Conservation (phyloP, 495 filamentous ascomycete genomes). For the Parachaetomium inaequale region DNA sequence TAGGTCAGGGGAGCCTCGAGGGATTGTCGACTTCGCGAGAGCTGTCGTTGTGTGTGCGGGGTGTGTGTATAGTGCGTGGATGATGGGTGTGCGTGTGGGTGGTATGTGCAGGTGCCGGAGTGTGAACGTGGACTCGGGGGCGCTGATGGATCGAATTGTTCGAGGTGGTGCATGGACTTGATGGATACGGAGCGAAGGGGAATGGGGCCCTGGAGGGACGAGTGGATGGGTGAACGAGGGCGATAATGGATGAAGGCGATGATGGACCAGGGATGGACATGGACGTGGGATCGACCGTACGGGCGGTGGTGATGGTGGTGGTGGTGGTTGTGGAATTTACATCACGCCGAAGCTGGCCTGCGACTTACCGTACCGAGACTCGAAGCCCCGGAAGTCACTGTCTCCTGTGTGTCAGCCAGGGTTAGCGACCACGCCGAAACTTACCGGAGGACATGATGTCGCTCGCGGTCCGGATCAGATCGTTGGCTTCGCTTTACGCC, state of each 20-base stretch:
- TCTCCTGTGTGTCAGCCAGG: conserved; percentile 2
- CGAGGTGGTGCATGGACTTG: not conserved
- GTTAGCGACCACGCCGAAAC: conserved; percentile 19
- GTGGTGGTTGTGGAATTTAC: not conserved
- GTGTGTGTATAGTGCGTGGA: too few species aligned
- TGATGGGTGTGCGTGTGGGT: too few species aligned
- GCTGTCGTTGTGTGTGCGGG: too few species aligned
- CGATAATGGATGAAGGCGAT: too few species aligned
- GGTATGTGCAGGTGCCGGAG: too few species aligned
- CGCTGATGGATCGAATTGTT: too few species aligned
- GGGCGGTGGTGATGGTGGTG: too few species aligned
- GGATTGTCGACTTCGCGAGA: not conserved
- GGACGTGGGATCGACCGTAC: too few species aligned
- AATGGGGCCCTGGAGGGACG: not conserved
- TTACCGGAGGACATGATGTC: conserved; percentile 14
- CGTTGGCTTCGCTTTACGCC: conserved; percentile 10
- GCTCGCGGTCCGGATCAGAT: conserved; percentile 12
- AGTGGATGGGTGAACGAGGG: not conserved
- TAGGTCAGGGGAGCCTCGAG: not conserved
- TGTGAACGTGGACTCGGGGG: too few species aligned
- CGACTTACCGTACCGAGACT: conserved; percentile 1
- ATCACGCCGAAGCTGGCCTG: conserved; percentile 3
- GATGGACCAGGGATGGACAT: too few species aligned
- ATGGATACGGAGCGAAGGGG: not conserved
- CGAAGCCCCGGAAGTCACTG: not conserved